Evolutionary conservation across 495 filamentous ascomycete species (phyloP).

Genomic region (Xylaria venustula): DNA sequence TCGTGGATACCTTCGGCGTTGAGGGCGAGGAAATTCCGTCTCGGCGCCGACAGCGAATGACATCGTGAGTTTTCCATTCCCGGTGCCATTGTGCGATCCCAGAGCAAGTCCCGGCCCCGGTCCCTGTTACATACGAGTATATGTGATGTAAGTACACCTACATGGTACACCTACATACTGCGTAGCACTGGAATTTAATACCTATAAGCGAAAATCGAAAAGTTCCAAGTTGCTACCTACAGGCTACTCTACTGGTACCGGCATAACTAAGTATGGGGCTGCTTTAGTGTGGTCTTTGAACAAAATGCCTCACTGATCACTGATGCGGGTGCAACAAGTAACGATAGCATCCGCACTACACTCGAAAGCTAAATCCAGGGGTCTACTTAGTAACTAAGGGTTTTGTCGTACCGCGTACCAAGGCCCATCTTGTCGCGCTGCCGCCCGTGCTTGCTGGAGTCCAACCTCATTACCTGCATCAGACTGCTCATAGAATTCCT

Average conservation of each 20-base stretch:
- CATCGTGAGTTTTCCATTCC: constrained; percentile 7
- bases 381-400: no score
- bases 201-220: not conserved
- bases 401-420: not conserved
- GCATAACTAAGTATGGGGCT: no score
- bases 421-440: not conserved
- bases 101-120: not conserved
- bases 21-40: not conserved
- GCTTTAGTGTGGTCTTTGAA: constrained; percentile 10
- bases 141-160: no score
- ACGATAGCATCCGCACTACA: not conserved
- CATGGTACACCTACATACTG: no score
- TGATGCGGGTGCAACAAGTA: not conserved
- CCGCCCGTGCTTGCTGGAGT: no score
- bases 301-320: constrained; percentile 12
- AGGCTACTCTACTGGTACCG: no score
- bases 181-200: not conserved
- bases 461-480: not conserved
- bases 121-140: not conserved
- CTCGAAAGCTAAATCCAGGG: constrained; percentile 3
- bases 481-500: not conserved
- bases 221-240: constrained; percentile 6
- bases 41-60: constrained; percentile 6
- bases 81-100: not conserved
- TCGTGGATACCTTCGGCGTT: constrained; percentile 5